A percentile compares a stretch with the other conserved stretches of the same genome.
phyloP scores from a whole-genome alignment of 2,329 filamentous ascomycete genomes.

The Verticillium isaacii region DNA sequence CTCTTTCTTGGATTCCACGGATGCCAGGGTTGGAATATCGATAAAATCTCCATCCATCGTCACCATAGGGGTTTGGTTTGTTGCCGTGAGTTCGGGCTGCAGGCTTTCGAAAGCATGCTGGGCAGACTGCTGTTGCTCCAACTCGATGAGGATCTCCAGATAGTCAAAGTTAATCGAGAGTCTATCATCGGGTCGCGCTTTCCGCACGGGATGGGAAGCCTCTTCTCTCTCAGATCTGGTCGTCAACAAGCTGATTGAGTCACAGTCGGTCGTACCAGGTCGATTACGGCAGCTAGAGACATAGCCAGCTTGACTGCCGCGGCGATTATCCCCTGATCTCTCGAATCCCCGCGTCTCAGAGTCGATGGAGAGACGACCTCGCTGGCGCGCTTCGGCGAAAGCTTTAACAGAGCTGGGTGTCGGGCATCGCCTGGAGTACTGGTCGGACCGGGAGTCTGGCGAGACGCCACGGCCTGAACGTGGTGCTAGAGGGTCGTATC shows the following conservation, averaged over 20 bases:
- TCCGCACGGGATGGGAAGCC: slow-evolving; percentile 79
- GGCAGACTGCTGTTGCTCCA: slow-evolving; percentile 35
- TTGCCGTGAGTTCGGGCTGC: slow-evolving; percentile 35
- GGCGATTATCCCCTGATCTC: slow-evolving; percentile 58
- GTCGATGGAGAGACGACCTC: slow-evolving; percentile 66
- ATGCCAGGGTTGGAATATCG: slow-evolving; percentile 41
- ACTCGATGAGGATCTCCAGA: slow-evolving; percentile 82
- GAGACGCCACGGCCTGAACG: neutral
- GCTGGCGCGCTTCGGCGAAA: slow-evolving; percentile 84
- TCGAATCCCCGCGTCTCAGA: slow-evolving; percentile 42
- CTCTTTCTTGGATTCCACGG: slow-evolving; percentile 34
- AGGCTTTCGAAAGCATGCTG: slow-evolving; percentile 45
- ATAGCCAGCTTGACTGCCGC: slow-evolving; percentile 36
- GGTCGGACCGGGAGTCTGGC: neutral
- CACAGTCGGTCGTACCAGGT: slow-evolving; percentile 54
- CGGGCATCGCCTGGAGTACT: slow-evolving; percentile 24
- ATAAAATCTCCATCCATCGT: slow-evolving; percentile 55
- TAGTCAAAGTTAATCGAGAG: slow-evolving; percentile 89
- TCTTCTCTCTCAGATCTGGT: slow-evolving; percentile 77
- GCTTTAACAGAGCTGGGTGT: slow-evolving; percentile 97
- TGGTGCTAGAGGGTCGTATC: neutral
- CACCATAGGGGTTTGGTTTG: slow-evolving; percentile 30
- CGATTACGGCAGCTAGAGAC: slow-evolving; percentile 60
- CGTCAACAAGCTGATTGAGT: slow-evolving; percentile 56
- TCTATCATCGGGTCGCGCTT: slow-evolving; percentile 61